Evolutionary conservation across 2,329 filamentous ascomycete species (phyloP).

Genomic region (Aspergillus ochraceoroseus): DNA sequence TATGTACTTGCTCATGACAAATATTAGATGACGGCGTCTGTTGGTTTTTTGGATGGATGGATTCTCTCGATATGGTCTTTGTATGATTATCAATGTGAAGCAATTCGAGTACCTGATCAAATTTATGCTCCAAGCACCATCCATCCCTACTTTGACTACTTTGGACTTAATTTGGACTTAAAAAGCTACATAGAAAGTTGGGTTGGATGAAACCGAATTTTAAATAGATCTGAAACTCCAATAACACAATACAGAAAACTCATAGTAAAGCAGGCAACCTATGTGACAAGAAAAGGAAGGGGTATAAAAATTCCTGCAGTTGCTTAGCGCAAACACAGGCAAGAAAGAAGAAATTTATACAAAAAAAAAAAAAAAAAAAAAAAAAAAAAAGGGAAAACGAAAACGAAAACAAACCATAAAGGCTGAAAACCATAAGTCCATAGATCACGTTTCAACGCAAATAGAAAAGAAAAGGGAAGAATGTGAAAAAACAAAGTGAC

Average conservation of each 20-base stretch:
- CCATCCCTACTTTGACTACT: no score
- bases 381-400: conserved; percentile 11
- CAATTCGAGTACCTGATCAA: no score
- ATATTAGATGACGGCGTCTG: background rate
- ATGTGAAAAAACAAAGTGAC: conserved; percentile 11
- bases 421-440: conserved; percentile 4
- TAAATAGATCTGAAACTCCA: no score
- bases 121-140: no score
- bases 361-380: conserved; percentile 12
- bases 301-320: conserved; percentile 12
- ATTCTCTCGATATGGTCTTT: no score
- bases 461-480: conserved; percentile 8
- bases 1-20: no score
- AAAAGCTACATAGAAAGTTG: no score
- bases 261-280: conserved; percentile 4
- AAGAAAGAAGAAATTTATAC: conserved; percentile 12
- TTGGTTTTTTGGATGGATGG: background rate
- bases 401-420: background rate
- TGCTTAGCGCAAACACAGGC: conserved; percentile 4
- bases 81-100: no score
- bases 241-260: no score
- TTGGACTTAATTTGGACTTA: no score
- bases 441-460: conserved; percentile 5
- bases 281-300: conserved; percentile 4
- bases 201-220: no score